phyloP scores from a whole-genome alignment of 2,329 filamentous ascomycete genomes.

The Diaporthe batatas region DNA sequence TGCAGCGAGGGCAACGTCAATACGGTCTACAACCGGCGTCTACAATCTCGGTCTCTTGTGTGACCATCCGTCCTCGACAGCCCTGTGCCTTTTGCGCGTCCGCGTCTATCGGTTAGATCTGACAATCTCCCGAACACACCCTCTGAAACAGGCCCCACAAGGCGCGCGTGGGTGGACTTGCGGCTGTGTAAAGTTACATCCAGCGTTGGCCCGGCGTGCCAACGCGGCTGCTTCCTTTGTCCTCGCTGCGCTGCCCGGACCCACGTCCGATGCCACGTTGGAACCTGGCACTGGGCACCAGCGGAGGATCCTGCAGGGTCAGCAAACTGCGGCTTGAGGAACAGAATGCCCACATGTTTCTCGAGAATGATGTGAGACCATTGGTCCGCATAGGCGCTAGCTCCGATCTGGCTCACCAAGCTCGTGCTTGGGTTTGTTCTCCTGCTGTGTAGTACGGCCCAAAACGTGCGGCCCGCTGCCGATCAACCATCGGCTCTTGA shows the following conservation, averaged over 20 bases:
- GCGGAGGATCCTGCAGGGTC: constrained; percentile 27
- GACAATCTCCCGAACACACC: neutral
- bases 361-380: constrained; percentile 26
- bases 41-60: constrained; percentile 1
- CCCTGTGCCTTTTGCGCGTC: neutral
- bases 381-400: constrained; percentile 29
- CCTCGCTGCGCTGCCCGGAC: constrained; percentile 3
- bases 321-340: constrained; percentile 23
- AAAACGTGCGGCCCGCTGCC: constrained; percentile 21
- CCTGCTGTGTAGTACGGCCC: neutral
- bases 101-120: constrained; percentile 18
- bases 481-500: constrained; percentile 24
- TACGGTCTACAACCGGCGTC: neutral
- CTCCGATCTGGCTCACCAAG: constrained; percentile 15
- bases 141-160: constrained; percentile 4
- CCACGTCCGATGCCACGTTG: constrained; percentile 5
- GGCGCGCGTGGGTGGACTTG: neutral
- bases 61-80: neutral
- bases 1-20: neutral
- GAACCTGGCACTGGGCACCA: constrained; percentile 4
- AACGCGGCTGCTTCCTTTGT: constrained; percentile 17
- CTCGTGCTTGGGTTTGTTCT: neutral
- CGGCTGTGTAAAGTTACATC: constrained; percentile 35
- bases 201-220: constrained; percentile 15
- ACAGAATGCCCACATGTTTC: constrained; percentile 7